Percentiles rank a stretch among this genome's conserved stretches.
These are phyloP conservation scores for Cryptococcus sp. DNA, from an alignment of 1,284 basidiomycete species.

Conservation along the genomic window DNA sequence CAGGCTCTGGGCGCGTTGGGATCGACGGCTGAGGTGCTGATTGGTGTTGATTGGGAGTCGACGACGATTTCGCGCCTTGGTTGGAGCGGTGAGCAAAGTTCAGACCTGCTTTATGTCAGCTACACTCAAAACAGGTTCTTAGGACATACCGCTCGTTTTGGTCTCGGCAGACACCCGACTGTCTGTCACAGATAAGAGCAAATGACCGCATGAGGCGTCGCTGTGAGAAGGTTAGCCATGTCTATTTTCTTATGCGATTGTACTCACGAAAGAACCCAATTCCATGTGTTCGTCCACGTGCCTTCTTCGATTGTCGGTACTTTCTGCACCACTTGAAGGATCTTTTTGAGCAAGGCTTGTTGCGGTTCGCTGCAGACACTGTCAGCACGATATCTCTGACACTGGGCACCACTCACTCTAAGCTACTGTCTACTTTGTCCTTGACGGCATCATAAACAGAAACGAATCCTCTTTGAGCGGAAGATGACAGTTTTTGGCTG, in stretches of 20 bases:
- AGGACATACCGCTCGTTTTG: constrained; percentile 75
- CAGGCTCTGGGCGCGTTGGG: constrained; percentile 45
- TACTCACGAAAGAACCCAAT: constrained; percentile 75
- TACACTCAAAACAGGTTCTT: background rate
- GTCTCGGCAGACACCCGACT: constrained; percentile 89
- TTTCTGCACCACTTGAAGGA: constrained; percentile 71
- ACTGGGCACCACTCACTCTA: constrained; percentile 61
- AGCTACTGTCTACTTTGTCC: constrained; percentile 83
- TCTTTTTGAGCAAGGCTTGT: constrained; percentile 84
- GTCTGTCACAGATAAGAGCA: constrained; percentile 86
- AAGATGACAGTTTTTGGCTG: constrained; percentile 70
- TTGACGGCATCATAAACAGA: constrained; percentile 94
- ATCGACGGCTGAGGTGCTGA: constrained; percentile 10
- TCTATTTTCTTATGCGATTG: too few relatives aligned
- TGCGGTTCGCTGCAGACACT: constrained; percentile 67
- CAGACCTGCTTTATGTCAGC: constrained; percentile 65
- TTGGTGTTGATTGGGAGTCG: constrained; percentile 11
- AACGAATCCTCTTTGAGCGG: constrained; percentile 80
- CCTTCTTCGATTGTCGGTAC: constrained; percentile 59
- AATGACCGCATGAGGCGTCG: constrained; percentile 87
- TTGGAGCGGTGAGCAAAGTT: constrained; percentile 71
- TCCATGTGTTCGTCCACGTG: constrained; percentile 98
- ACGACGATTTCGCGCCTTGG: constrained; percentile 25
- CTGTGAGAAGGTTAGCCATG: constrained; percentile 53
- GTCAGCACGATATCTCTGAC: constrained; percentile 1